Conservation (phyloP, 2,329 filamentous ascomycete species). For the Microsporum audouinii region DNA sequence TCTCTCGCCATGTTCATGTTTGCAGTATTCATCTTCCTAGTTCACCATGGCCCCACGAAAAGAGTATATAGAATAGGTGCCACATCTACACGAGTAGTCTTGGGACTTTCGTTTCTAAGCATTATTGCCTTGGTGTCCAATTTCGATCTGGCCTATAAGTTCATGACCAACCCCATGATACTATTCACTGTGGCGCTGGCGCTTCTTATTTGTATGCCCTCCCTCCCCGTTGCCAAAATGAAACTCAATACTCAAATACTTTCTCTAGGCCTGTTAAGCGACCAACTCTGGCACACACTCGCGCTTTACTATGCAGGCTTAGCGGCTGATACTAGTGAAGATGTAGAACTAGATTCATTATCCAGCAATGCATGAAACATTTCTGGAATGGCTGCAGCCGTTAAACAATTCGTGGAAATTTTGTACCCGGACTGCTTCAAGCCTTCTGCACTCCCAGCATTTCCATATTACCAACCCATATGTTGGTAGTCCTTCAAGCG, state of each 20-base stretch:
- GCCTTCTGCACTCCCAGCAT: too few relatives aligned
- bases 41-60: slow-evolving; percentile 19
- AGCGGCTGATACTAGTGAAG: background rate
- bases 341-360: background rate
- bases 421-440: background rate
- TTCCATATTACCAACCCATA: background rate
- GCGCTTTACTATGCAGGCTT: background rate
- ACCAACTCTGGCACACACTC: background rate
- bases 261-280: slow-evolving; percentile 1
- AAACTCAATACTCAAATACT: background rate
- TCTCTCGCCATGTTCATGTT: slow-evolving; percentile 28
- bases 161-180: slow-evolving; percentile 32
- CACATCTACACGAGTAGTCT: slow-evolving; percentile 20
- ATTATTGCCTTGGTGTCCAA: slow-evolving; percentile 23
- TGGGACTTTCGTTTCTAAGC: slow-evolving; percentile 22
- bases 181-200: slow-evolving; percentile 26
- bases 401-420: background rate
- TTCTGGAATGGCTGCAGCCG: background rate
- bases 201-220: slow-evolving; percentile 20
- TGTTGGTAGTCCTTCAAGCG: background rate
- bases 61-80: slow-evolving; percentile 19
- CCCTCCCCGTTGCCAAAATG: background rate
- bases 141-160: slow-evolving; percentile 27
- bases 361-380: background rate
- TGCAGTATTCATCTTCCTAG: slow-evolving; percentile 24